Percentiles rank a stretch among this genome's conserved stretches.
phyloP scores from a whole-genome alignment of 2,329 filamentous ascomycete genomes.

The Colletotrichum paranaense region DNA sequence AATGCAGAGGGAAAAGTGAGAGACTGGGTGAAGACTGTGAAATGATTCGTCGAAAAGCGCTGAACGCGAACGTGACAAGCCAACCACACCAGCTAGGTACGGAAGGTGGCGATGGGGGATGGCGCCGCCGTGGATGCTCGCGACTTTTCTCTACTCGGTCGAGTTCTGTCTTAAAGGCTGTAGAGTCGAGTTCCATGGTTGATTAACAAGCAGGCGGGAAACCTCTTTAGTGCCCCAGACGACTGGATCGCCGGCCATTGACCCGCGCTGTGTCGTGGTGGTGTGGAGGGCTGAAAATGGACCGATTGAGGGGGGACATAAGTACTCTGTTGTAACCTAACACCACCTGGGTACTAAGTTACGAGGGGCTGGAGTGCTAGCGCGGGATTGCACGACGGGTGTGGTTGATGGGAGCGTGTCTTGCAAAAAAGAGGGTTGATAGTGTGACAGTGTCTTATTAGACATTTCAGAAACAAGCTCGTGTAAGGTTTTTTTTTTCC shows the following conservation, averaged over 20 bases:
- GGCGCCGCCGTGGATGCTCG: neutral
- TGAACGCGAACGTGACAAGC: neutral
- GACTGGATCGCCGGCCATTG: slow-evolving; percentile 1
- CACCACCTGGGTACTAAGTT: no score
- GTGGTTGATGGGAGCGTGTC: slow-evolving; percentile 4
- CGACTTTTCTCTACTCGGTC: neutral
- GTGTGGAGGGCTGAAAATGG: slow-evolving; percentile 14
- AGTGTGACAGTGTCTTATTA: slow-evolving; percentile 7
- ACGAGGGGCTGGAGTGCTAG: neutral
- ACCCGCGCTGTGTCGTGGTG: neutral
- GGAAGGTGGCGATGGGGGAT: slow-evolving; percentile 15
- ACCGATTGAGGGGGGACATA: slow-evolving; percentile 6
- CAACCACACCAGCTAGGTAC: neutral
- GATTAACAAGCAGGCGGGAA: slow-evolving; percentile 2
- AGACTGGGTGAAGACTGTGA: neutral
- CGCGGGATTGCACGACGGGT: slow-evolving; percentile 4
- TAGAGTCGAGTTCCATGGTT: neutral
- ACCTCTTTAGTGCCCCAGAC: neutral
- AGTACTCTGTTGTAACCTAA: no score
- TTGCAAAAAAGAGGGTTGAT: slow-evolving; percentile 16
- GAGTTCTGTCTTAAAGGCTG: neutral
- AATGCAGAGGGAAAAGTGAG: neutral
- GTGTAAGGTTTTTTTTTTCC: neutral
- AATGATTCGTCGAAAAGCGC: slow-evolving; percentile 19
- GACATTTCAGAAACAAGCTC: slow-evolving; percentile 4